Evolutionary conservation across 129 eudicot species (phyloP), one percentile per base, ranked within the genome.

Genomic region (Helichrysum umbraculigerum): DNA sequence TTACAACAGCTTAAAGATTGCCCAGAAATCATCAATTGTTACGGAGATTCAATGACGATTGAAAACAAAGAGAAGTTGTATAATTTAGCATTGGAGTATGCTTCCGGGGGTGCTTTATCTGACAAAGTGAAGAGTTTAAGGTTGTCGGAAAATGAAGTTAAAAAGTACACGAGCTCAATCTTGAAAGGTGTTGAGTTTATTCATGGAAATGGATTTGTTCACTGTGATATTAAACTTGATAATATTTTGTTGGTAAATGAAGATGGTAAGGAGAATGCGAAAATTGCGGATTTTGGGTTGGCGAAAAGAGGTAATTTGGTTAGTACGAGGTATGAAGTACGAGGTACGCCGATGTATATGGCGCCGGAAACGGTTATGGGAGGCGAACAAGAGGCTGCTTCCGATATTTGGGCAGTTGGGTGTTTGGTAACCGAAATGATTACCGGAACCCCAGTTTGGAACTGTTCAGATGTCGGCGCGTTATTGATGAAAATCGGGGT

Each of bases 351-450:
- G 34, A 32, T 91, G 86, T 94, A 88, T 22, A 83, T 91, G 99
- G 85, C 99, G 75, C 99, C 99, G 78, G 99, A 94, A 79, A 82
- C 87, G 68, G 93, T 89, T 10, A 71, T 75, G 80, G 75, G 73
- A 59, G 96, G 93, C 1, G 96, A 87, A 30, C 88, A 81, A 70
- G 97, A 78, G 10, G 9, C 88, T 0, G 85, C 97, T 50, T 88
- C 99, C 7, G 99, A 94, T 62, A 72, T 94, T 0, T 94, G 99
- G 99, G 96, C 96, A 21, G 74, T 94, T 35, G 99, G 99, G 58
- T 94, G 99, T 67, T 61, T 81, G 34, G 92, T 94, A 12, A 70
- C 86, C 15, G 99, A 94, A 82, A 82, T 94, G 96, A 73, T 82
- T 5, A 77, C 90, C 50, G 99, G 97, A 8, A 60, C 76, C 33